phyloP scores from a whole-genome alignment of 331 rosid genomes.

The Stylosanthes scabra region DNA sequence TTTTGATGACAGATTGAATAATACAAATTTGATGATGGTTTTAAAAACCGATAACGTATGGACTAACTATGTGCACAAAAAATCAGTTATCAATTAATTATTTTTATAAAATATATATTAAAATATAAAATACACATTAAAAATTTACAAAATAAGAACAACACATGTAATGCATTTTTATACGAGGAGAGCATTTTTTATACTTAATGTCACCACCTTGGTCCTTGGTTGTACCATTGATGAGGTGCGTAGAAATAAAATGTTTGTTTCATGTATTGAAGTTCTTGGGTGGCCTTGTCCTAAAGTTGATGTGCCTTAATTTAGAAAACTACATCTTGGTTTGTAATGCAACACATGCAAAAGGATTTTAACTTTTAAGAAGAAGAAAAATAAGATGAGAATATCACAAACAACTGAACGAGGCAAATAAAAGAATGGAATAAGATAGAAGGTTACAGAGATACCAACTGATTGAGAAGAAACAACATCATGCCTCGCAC shows the following conservation, averaged over 20 bases:
- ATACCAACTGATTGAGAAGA: conserved; percentile 1
- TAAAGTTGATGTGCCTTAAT: conserved; percentile 4
- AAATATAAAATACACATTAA: too few species aligned
- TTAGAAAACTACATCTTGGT: not conserved
- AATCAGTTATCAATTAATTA: too few species aligned
- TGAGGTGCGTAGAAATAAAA: too few species aligned
- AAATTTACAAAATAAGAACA: too few species aligned
- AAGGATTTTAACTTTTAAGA: not conserved
- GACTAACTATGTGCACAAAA: not conserved
- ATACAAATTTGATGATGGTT: not conserved
- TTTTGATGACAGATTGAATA: not conserved
- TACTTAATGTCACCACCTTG: not conserved
- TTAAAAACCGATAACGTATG: not conserved
- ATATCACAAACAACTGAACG: not conserved
- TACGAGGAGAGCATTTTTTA: too few species aligned
- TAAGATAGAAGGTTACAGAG: not conserved
- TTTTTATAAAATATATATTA: too few species aligned
- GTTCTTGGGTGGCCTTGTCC: not conserved
- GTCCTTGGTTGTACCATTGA: not conserved
- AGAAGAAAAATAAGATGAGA: not conserved
- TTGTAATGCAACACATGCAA: conserved; percentile 6
- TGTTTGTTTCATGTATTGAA: not conserved
- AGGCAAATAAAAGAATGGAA: not conserved
- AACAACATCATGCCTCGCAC: not conserved
- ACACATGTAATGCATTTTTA: too few species aligned